Percentiles rank a stretch among this genome's conserved stretches.
Evolutionary conservation across 2,329 filamentous ascomycete species (phyloP).

Genomic region (Chalaropsis thielavioides): DNA sequence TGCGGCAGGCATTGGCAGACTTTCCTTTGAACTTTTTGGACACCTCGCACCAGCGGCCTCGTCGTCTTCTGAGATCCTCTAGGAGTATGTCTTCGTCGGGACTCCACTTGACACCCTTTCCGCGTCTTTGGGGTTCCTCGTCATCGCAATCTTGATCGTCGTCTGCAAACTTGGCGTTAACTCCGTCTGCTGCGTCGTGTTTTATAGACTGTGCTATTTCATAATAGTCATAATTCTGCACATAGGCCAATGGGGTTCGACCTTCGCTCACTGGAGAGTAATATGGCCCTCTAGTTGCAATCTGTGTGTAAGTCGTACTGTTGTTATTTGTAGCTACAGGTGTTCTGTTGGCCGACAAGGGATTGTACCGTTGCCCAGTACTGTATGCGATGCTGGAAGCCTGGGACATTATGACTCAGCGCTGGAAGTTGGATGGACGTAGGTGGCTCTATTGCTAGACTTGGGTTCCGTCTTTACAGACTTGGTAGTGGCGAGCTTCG

Average conservation of each 20-base stretch:
- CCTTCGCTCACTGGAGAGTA: conserved; percentile 17
- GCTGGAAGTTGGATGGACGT: conserved; percentile 17
- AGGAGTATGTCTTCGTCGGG: conserved; percentile 47
- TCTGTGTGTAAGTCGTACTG: conserved; percentile 12
- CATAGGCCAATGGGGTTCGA: conserved; percentile 9
- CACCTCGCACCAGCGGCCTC: conserved; percentile 15
- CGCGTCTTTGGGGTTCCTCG: conserved; percentile 11
- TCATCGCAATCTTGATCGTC: conserved; percentile 6
- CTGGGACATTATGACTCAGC: conserved; percentile 14
- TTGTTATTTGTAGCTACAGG: background rate
- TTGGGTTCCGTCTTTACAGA: background rate
- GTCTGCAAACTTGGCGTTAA: conserved; percentile 7
- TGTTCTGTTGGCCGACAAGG: background rate
- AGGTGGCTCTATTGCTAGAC: background rate
- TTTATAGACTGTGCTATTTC: conserved; percentile 8
- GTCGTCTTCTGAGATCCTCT: conserved; percentile 13
- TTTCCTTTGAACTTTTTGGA: conserved; percentile 54
- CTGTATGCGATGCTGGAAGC: background rate
- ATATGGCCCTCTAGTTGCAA: conserved; percentile 13
- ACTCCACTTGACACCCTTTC: conserved; percentile 62
- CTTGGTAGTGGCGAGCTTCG: no score
- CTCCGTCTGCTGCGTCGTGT: conserved; percentile 9
- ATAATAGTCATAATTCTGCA: conserved; percentile 16
- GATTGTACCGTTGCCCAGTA: conserved; percentile 4
- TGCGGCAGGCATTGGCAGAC: conserved; percentile 71